A percentile compares a stretch with the other conserved stretches of the same genome.
phyloP scores from a whole-genome alignment of 2,329 filamentous ascomycete genomes.

The Fusarium graminum region DNA sequence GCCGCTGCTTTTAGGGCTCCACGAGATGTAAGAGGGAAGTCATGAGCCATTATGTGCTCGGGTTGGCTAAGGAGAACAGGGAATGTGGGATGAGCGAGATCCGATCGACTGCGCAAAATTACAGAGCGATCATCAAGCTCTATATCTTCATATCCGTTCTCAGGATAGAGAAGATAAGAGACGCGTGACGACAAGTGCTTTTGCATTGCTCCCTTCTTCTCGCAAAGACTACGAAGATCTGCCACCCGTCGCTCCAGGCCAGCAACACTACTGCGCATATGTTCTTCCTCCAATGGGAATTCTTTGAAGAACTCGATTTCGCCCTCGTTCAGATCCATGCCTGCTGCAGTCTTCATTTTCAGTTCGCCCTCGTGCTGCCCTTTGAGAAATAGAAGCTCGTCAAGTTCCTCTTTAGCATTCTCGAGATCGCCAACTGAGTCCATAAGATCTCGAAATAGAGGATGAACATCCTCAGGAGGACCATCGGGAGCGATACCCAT shows the following conservation, averaged over 20 bases:
- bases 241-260: constrained; percentile 52
- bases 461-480: constrained; percentile 59
- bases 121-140: constrained; percentile 52
- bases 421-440: constrained; percentile 60
- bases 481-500: constrained; percentile 54
- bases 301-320: constrained; percentile 61
- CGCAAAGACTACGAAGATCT: constrained; percentile 57
- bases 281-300: constrained; percentile 56
- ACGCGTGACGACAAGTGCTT: constrained; percentile 57
- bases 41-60: constrained; percentile 57
- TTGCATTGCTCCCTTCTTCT: constrained; percentile 58
- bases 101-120: constrained; percentile 44
- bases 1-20: constrained; percentile 57
- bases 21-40: constrained; percentile 57
- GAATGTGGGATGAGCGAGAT: constrained; percentile 58
- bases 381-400: constrained; percentile 59
- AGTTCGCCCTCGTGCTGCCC: constrained; percentile 56
- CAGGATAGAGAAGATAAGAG: constrained; percentile 57
- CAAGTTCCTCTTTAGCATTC: constrained; percentile 61
- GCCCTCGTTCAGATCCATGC: constrained; percentile 51
- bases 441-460: constrained; percentile 61
- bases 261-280: constrained; percentile 53
- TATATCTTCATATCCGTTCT: constrained; percentile 58
- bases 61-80: constrained; percentile 64
- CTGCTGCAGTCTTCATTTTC: constrained; percentile 50